Base-by-base conservation (phyloP, 129 eudicot genomes). In the Cynara cardunculus region DNA sequence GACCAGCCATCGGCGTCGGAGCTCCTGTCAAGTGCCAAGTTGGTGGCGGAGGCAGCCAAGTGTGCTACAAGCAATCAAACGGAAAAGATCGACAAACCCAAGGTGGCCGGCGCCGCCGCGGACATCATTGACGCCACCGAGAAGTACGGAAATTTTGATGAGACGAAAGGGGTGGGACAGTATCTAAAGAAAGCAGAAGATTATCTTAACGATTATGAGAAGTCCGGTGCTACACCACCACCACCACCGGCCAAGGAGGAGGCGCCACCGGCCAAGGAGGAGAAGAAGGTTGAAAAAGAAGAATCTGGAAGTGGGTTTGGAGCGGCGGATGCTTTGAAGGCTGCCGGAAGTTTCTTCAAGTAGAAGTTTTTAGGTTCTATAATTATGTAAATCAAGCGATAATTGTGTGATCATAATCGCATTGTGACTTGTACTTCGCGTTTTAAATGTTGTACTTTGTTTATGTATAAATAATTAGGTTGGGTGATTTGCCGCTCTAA, bases 91-190 rank as follows among this genome's bases (percentile, higher is more conserved):
- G 94, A 92, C 89, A 88, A 88, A 59, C 37, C 76, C 4, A 84
- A 90, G 66, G 89, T 53, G 16, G 93, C 97, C 75, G 90, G 84
- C 19, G 94, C 97, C 75, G 87, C 90, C 76, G 91, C 86, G 0
- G 95, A 90, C 81, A 18, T 92, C 37, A 78, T 90, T 69, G 88
- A 79, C 11, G 93, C 91, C 56, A 87, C 91, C 70, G 13, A 83
- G 19, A 22, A 46, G 3, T 88, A 92, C 77, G 97, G 93, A 10
- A 90, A 92, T 71, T 79, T 92, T 8, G 97, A 90, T 27, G 89
- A 85, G 28, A 77, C 86, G 0, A 65, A 84, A 73, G 89, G 92
- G 4, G 82, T 81, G n/a, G 97, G 97, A 41, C 75, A 86, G 86
- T 87, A 86, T 62, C 35, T 92, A 13, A 87, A 88, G 14, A 71